Base-by-base conservation (phyloP, 306 rosid species). In the Heteromeles arbutifolia region DNA sequence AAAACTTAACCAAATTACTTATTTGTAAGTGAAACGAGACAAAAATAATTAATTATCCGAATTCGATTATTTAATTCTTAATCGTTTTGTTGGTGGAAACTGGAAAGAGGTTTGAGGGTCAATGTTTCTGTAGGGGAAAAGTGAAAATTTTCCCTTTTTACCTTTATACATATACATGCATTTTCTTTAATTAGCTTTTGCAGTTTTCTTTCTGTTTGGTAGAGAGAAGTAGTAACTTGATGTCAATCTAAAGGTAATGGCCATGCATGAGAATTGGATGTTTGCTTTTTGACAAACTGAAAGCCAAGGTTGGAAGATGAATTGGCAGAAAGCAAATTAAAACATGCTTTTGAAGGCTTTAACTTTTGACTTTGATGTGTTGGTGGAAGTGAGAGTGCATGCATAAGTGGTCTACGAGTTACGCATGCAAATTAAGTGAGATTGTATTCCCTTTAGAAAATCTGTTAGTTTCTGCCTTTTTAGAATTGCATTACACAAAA, bases 291-390 rank as follows among this genome's bases (percentile, higher is more conserved):
- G 85, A 83, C 85, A 71, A 90, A 74, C 45, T 53, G 75, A 69
- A 71, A 59, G 79, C 68, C 79, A 52, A 77, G n/a, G 68, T 53
- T 77, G n/a, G 71, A 85, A 75, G 80, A 75, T 28, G 62, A 53
- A 75, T 25, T 19, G 63, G 70, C 77, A 68, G 82, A 83, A 80
- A 84, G 84, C 61, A 83, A 74, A 34, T 43, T 54, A 28, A 53
- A 69, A 39, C 56, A 28, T 69, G 48, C 79, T 65, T 78, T 87
- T 74, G 86, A 83, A 88, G 82, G 85, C 76, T 82, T 78, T 65
- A 74, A 82, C 93, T 85, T 93, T 93, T 91, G 93, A 91, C 97
- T 88, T 82, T 43, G 9, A 50, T 54, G 54, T 11, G 79, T 56
- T 82, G 85, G 90, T 86, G 90, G 85, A 85, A 87, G 84, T 81